Conservation (phyloP, 2,329 filamentous ascomycete genomes). For the Ophidiomyces ophidiicola region DNA sequence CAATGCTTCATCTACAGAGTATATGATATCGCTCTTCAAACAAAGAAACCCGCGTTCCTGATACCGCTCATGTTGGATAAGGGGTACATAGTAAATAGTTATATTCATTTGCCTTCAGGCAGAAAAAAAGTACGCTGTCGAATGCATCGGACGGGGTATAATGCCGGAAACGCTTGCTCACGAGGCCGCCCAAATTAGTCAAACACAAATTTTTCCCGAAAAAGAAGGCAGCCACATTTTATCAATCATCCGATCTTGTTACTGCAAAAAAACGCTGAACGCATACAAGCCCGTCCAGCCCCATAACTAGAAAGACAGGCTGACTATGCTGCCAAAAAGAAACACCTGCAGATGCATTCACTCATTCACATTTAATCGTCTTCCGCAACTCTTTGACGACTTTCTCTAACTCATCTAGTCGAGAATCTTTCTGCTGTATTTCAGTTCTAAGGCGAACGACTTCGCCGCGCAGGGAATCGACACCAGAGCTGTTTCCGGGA, state of each 20-base stretch:
- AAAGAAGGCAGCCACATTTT: background rate
- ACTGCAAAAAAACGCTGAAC: no score
- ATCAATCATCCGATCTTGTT: background rate
- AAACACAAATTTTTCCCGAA: background rate
- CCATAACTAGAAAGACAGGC: no score
- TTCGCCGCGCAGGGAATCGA: constrained; percentile 45
- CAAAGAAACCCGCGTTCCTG: no score
- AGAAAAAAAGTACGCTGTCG: no score
- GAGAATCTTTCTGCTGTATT: constrained; percentile 45
- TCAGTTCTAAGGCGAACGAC: constrained; percentile 55
- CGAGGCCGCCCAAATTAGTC: no score
- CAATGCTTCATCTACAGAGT: no score
- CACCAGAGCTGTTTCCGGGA: constrained; percentile 21
- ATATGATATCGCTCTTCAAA: no score
- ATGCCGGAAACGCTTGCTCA: background rate
- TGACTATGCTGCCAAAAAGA: background rate
- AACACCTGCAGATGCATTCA: background rate
- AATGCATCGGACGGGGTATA: no score
- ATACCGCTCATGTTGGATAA: background rate
- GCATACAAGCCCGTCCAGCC: no score
- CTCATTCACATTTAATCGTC: constrained; percentile 6
- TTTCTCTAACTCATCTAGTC: constrained; percentile 30
- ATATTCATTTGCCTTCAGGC: no score
- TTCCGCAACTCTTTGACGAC: constrained; percentile 13
- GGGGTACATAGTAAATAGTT: background rate